These are phyloP conservation scores for Venustampulla echinocandica DNA, from an alignment of 495 filamentous ascomycete genomes.

Conservation along the genomic window DNA sequence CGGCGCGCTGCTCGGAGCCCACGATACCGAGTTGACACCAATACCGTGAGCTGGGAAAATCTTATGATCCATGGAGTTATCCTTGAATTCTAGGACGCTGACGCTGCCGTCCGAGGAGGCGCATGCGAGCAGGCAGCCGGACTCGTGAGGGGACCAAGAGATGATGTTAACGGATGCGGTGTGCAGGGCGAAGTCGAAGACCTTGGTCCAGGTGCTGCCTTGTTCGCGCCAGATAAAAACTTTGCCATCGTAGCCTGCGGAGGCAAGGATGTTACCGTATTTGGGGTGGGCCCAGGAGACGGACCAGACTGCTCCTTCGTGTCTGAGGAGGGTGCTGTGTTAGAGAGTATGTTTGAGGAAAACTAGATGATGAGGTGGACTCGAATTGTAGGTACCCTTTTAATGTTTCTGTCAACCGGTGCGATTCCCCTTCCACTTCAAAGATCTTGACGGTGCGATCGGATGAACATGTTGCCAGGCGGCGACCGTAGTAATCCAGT, in stretches of 20 bases:
- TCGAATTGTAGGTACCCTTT: conserved; percentile 60
- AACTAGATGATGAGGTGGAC: not conserved
- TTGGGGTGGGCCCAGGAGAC: conserved; percentile 98
- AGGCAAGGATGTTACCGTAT: conserved; percentile 95
- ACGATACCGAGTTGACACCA: conserved; percentile 90
- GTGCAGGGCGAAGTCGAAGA: conserved; percentile 86
- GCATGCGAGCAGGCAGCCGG: conserved; percentile 88
- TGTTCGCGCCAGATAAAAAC: conserved; percentile 97
- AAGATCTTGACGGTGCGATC: conserved; percentile 99
- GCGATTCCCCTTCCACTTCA: conserved; percentile 89
- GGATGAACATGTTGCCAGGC: conserved; percentile 93
- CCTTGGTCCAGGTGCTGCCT: conserved; percentile 59
- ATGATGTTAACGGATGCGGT: conserved; percentile 94
- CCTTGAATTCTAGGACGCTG: conserved; percentile 88
- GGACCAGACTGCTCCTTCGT: conserved; percentile 94
- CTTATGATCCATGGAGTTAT: conserved; percentile 78
- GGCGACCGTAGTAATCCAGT: conserved; percentile 94
- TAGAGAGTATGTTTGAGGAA: conserved; percentile 7
- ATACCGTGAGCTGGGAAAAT: conserved; percentile 87
- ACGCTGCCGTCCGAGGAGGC: conserved; percentile 90
- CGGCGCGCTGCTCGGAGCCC: conserved; percentile 77
- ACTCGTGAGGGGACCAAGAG: conserved; percentile 93
- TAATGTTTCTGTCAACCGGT: conserved; percentile 83
- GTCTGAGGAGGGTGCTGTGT: conserved; percentile 42
- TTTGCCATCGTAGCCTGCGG: conserved; percentile 90